Percentiles rank a stretch among this genome's conserved stretches.
Evolutionary conservation across 495 filamentous ascomycete species (phyloP).

Genomic region (Xanthoparmelia taractica): DNA sequence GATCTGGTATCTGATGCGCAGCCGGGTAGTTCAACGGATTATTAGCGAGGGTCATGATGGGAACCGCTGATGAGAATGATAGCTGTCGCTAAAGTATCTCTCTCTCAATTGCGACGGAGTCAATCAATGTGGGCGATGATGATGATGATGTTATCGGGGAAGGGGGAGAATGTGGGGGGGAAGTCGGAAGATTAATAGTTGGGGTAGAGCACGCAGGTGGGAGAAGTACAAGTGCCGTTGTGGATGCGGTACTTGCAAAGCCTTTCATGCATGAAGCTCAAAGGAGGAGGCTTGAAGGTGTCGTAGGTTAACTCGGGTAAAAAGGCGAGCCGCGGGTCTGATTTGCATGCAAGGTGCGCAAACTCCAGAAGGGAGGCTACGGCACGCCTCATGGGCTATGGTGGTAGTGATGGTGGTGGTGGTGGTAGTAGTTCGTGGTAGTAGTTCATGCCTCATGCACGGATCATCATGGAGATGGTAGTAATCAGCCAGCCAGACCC

Average conservation of each 20-base stretch:
- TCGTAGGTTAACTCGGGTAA: background rate
- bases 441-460: background rate
- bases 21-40: background rate
- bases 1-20: constrained; percentile 9
- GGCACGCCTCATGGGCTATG: background rate
- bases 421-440: too few species aligned
- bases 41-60: background rate
- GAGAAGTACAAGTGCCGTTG: too few species aligned
- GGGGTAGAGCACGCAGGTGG: background rate
- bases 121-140: background rate
- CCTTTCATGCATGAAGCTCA: background rate
- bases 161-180: background rate
- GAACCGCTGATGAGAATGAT: background rate
- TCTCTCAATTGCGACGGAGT: background rate
- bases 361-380: background rate
- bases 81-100: background rate
- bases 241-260: background rate
- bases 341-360: background rate
- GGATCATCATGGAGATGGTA: background rate
- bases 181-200: background rate
- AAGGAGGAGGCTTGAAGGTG: background rate
- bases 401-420: too few species aligned
- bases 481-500: too few species aligned
- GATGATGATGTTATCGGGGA: background rate
- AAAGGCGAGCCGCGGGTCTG: background rate